Percentiles rank a stretch among this genome's conserved stretches.
Evolutionary conservation across 2,329 filamentous ascomycete species (phyloP).

Genomic region (Fusarium equiseti): DNA sequence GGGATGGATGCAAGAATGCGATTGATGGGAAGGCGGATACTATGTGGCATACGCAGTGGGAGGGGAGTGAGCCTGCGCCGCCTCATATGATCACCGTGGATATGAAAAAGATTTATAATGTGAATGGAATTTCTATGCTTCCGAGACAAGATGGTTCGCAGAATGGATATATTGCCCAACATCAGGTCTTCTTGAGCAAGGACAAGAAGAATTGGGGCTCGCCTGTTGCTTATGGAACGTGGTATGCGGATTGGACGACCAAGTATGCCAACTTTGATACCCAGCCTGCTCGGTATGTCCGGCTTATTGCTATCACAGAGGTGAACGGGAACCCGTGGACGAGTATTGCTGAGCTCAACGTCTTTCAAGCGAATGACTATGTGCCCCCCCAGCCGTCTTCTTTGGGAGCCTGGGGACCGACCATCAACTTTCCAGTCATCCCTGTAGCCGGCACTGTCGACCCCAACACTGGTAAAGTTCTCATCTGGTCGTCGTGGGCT

Average conservation of each 20-base stretch:
- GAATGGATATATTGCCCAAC: conserved; percentile 22
- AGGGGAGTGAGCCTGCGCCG: conserved; percentile 9
- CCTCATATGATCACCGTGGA: conserved; percentile 34
- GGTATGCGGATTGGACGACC: conserved; percentile 22
- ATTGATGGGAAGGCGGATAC: conserved; percentile 12
- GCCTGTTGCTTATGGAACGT: conserved; percentile 30
- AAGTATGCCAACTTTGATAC: conserved; percentile 38
- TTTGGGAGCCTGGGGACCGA: conserved; percentile 24
- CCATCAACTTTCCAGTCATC: conserved; percentile 33
- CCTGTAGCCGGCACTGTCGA: conserved; percentile 33
- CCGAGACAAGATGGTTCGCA: conserved; percentile 24
- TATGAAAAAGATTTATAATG: conserved; percentile 20
- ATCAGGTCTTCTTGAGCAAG: conserved; percentile 19
- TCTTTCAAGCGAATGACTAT: conserved; percentile 24
- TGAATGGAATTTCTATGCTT: conserved; percentile 33
- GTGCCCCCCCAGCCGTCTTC: background rate
- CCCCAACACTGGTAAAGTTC: conserved; percentile 9
- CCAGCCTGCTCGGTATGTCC: conserved; percentile 14
- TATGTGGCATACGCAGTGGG: conserved; percentile 29
- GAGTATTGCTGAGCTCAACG: conserved; percentile 31
- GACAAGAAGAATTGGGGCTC: conserved; percentile 21
- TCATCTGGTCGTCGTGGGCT: conserved; percentile 32
- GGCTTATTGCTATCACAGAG: conserved; percentile 18
- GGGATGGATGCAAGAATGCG: conserved; percentile 19
- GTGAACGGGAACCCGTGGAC: conserved; percentile 14